These are phyloP conservation scores for Hippophae tibetana DNA, from an alignment of 306 rosid genomes.

Conservation along the genomic window DNA sequence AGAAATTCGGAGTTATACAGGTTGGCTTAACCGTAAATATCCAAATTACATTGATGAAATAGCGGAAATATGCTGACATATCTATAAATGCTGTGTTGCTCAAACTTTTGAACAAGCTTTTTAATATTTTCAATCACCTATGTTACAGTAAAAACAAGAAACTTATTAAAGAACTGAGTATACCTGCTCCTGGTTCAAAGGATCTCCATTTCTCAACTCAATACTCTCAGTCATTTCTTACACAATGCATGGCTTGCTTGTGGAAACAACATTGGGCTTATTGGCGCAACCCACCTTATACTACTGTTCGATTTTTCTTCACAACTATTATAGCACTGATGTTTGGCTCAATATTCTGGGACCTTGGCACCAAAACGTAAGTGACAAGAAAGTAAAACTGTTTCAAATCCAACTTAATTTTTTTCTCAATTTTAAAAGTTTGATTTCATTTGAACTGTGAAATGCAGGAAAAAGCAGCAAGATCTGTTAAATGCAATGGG, in stretches of 20 bases:
- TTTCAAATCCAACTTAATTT: not conserved
- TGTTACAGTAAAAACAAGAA: constrained; percentile 51
- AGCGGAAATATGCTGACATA: not conserved
- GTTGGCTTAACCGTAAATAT: constrained; percentile 6
- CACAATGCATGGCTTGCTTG: constrained; percentile 48
- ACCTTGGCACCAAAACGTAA: constrained; percentile 62
- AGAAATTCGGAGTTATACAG: constrained; percentile 32
- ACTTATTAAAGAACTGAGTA: constrained; percentile 42
- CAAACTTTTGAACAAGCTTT: not conserved
- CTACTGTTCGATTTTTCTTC: constrained; percentile 40
- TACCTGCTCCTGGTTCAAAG: constrained; percentile 38
- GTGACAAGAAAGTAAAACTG: constrained; percentile 2
- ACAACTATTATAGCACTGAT: constrained; percentile 40
- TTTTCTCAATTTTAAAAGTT: not conserved
- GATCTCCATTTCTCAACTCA: constrained; percentile 43
- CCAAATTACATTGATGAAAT: too few species aligned
- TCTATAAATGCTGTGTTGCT: not conserved
- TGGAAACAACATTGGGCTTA: constrained; percentile 69
- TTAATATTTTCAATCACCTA: not conserved
- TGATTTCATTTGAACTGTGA: not conserved
- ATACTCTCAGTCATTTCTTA: constrained; percentile 38
- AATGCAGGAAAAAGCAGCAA: constrained; percentile 33
- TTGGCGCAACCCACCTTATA: constrained; percentile 60
- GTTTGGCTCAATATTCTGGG: constrained; percentile 68
- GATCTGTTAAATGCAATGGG: constrained; percentile 61